phyloP scores from a whole-genome alignment of 768 basidiomycete species.

The Macrolepiota albuminosa region DNA sequence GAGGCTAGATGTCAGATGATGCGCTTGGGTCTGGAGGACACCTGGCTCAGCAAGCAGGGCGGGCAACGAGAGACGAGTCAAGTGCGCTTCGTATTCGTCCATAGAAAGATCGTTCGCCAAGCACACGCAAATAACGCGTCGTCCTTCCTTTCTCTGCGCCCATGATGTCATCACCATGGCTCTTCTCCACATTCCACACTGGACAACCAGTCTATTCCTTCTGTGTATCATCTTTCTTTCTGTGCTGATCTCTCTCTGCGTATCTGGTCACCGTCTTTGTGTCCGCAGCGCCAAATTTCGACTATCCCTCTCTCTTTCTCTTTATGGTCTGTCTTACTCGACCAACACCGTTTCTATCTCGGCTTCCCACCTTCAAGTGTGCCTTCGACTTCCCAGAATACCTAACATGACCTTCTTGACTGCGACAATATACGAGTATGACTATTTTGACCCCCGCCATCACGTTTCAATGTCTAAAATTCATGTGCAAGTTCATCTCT shows the following conservation, averaged over 20 bases:
- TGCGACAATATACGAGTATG: conserved; percentile 21
- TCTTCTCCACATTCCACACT: neutral
- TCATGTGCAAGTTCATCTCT: conserved; percentile 28
- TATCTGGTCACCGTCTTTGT: conserved; percentile 1
- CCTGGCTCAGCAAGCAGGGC: conserved; percentile 73
- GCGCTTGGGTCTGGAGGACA: conserved; percentile 74
- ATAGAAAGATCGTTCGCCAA: conserved; percentile 7
- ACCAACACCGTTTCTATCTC: conserved; percentile 9
- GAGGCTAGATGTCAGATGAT: conserved; percentile 84
- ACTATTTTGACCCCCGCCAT: conserved; percentile 25
- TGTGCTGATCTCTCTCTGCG: neutral
- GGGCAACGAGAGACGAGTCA: conserved; percentile 62
- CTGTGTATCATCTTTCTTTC: neutral
- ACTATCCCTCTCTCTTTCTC: conserved; percentile 5
- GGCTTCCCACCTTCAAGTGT: conserved; percentile 15
- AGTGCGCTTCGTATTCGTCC: conserved; percentile 52
- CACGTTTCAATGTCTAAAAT: conserved; percentile 17
- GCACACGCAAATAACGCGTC: conserved; percentile 14
- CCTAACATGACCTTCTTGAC: conserved; percentile 28
- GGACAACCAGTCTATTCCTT: neutral
- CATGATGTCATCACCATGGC: neutral
- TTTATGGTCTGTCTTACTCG: conserved; percentile 11
- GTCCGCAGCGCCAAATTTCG: conserved; percentile 3
- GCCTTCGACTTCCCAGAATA: conserved; percentile 25
- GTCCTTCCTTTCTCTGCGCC: neutral